Base-by-base conservation (phyloP, 208 protist species). In the Trypanosoma lewisi region DNA sequence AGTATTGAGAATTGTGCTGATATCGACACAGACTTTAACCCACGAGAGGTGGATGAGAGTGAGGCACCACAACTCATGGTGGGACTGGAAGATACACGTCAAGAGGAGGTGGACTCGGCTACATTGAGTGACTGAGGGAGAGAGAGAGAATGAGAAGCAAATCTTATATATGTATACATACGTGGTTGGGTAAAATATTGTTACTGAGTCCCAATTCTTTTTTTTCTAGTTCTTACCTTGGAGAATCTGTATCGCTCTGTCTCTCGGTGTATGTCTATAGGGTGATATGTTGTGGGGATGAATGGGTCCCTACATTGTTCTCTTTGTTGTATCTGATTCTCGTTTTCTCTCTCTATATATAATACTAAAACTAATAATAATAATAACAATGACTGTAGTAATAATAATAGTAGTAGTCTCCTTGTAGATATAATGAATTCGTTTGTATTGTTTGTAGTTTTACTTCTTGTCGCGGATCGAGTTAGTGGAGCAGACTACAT, bases 1-100 rank as follows among this genome's bases (percentile, higher is more conserved):
- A 96, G 95, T 62, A 97, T 98, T 53, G 83, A 93, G 56, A 95
- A 98, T 77, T 99, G 97, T 60, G 75, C 75, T 6, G 90, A 94
- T 59, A 98, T 99, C 63, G 97, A 98, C 77, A 94, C 87, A 14
- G 93, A 97, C 70, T 97, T 97, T 64, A 81, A 84, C 51, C 91
- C 89, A 12, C 79, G 80, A 19, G 77, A 83, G 47, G 80, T 86
- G 27, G 83, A 95, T 57, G 83, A 86, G 41, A 76, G 82, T 37
- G 91, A 95, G 50, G 77, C 77, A 25, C 93, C 93, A 36, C 86
- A 83, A 36, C 75, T 96, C 25, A 69, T 77, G 45, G 59, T 86
- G 3, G 70, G 73, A 1, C n/a, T 81, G 21, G 79, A 86, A 45
- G 83, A 87, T 6, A 66, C 82, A 16, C 74, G 75, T 7, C 56